A percentile compares a stretch with the other conserved stretches of the same genome.
Conservation (phyloP, 495 filamentous ascomycete genomes). For the Xylaria scruposa region DNA sequence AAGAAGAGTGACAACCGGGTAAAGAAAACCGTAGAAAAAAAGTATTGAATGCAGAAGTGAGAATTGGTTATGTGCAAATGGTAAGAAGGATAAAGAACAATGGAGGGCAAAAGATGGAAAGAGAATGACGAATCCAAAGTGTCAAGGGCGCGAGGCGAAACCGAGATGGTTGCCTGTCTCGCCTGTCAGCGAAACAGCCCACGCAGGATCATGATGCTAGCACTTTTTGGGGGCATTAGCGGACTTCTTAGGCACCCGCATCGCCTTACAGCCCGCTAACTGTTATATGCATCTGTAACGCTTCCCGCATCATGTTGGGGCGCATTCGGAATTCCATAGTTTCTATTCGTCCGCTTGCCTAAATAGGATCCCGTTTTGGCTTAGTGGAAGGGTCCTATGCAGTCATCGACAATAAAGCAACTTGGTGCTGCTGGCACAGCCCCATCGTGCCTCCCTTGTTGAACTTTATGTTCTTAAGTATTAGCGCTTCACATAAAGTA, state of each 20-base stretch:
- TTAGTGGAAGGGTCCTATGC: background rate
- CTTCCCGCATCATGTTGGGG: constrained; percentile 3
- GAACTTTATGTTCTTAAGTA: background rate
- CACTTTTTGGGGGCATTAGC: background rate
- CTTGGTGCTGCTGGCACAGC: background rate
- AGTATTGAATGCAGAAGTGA: background rate
- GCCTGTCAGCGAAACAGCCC: constrained; percentile 15
- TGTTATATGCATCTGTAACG: constrained; percentile 1
- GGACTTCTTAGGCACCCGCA: background rate
- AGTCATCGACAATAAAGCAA: constrained; percentile 3
- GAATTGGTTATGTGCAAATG: background rate
- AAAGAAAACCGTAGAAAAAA: background rate
- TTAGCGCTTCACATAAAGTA: background rate
- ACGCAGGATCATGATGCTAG: background rate
- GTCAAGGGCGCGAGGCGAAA: background rate
- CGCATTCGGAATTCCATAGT: background rate
- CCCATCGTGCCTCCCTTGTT: background rate
- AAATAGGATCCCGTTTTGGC: background rate
- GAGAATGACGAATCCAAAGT: background rate
- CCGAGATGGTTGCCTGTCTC: constrained; percentile 15
- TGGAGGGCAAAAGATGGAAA: background rate
- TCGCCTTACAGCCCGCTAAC: background rate
- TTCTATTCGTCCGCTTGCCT: background rate
- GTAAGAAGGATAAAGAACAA: background rate
- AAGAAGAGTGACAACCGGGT: too few species aligned